Evolutionary conservation across 1,284 basidiomycete genomes (phyloP), one percentile per base, ranked within the genome.

Genomic region (Flammula alnicola): DNA sequence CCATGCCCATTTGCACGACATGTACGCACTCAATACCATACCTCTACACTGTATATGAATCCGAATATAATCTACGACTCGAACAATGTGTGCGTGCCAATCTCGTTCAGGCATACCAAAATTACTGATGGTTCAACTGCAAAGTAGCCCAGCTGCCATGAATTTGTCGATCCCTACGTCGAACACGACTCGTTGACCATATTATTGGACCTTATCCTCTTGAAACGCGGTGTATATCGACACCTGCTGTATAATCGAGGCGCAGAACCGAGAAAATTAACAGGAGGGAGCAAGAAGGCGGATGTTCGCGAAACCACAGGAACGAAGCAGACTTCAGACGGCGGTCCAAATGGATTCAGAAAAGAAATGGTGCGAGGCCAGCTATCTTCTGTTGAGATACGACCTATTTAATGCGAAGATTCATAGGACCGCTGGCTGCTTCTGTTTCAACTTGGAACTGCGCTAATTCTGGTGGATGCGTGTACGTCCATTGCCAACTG

Each of bases 211-310:
- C 75, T 96, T 7, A 89, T 96, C 45, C 77, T 96, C 20, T 79
- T 96, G 35, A 96, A 95, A 66, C 78, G 90, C 16, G 85, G 85
- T 17, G 93, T 95, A 1, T 96, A 91, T 64, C 77, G 91, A 10
- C 94, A 97, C 71, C 70, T 97, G 19, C 72, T 97, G n/a, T 96
- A 91, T 66, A 97, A 97, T 62, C 77, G 91, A 35, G 90, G 84
- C 4, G 72, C 84, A 1, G 76, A 79, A 35, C 88, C 89, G 1
- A 70, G 83, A 52, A 76, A 68, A 51, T 68, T 64, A 51, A 64
- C 51, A 14, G 65, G 57, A 27, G 54, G 35, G 32, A 41, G 8
- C 19, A 62, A 52, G 44, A 27, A 49, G 52, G 44, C 54, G 58
- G 30, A 53, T 12, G 49, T 52, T 3, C 35, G 23, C 10, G 6